phyloP scores from a whole-genome alignment of 2,329 filamentous ascomycete genomes.

The Blumeria hordei region DNA sequence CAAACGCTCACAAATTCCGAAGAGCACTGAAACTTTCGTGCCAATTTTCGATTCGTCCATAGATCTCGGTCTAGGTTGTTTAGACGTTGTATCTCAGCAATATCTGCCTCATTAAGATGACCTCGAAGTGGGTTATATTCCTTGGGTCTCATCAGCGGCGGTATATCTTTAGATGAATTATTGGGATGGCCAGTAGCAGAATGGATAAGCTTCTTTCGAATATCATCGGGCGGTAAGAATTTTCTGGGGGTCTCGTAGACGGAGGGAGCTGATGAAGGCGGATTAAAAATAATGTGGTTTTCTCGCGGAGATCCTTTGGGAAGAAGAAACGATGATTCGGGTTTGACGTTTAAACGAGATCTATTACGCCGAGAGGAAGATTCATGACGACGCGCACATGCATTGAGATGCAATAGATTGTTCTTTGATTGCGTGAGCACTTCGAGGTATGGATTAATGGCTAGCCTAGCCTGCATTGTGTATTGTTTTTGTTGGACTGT shows the following conservation, averaged over 20 bases:
- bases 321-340: conserved; percentile 32
- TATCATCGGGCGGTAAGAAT: conserved; percentile 29
- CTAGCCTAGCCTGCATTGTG: too few species aligned
- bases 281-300: conserved; percentile 30
- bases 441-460: too few species aligned
- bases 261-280: conserved; percentile 27
- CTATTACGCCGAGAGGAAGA: conserved; percentile 15
- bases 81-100: conserved; percentile 34
- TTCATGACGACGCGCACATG: conserved; percentile 11
- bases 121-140: conserved; percentile 14
- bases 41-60: conserved; percentile 30
- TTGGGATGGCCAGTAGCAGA: conserved; percentile 7
- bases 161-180: conserved; percentile 5
- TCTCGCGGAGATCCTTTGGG: conserved; percentile 15
- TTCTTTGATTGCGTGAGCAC: not conserved
- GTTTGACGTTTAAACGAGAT: conserved; percentile 24
- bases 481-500: too few species aligned
- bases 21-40: conserved; percentile 30
- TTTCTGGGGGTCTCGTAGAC: conserved; percentile 41
- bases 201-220: conserved; percentile 11
- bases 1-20: conserved; percentile 33
- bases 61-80: conserved; percentile 25
- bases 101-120: conserved; percentile 29
- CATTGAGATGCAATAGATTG: not conserved
- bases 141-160: conserved; percentile 9